A percentile compares a stretch with the other conserved stretches of the same genome.
These are phyloP conservation scores for Vitis labrusca DNA, from an alignment of 164 flowering plant species.

Conservation along the genomic window DNA sequence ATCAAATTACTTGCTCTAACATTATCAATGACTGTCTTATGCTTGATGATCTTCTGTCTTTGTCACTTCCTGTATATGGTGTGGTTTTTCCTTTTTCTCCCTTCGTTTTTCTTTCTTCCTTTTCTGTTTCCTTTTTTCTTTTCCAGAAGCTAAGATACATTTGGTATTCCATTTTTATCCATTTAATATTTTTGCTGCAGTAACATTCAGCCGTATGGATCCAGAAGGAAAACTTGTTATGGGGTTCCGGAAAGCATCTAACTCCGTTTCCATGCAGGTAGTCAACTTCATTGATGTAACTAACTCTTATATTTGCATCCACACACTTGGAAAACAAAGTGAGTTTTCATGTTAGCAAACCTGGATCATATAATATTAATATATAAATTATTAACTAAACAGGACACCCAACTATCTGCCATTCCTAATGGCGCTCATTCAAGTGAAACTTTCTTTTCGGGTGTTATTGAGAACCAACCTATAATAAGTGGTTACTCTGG, in stretches of 20 bases:
- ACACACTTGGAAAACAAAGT: background rate
- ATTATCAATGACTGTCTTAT: too few species aligned
- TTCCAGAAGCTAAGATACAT: too few species aligned
- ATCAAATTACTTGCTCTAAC: too few species aligned
- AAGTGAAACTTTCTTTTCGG: slow-evolving; percentile 52
- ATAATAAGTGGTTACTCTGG: slow-evolving; percentile 57
- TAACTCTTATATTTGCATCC: too few species aligned
- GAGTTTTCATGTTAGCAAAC: slow-evolving; percentile 14
- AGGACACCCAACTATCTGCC: slow-evolving; percentile 56
- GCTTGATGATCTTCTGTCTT: too few species aligned
- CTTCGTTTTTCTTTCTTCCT: too few species aligned
- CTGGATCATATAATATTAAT: slow-evolving; percentile 14
- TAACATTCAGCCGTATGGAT: slow-evolving; percentile 79
- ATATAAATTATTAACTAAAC: slow-evolving; percentile 28
- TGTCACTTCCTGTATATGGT: too few species aligned
- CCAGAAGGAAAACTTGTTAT: slow-evolving; percentile 88
- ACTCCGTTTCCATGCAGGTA: slow-evolving; percentile 50
- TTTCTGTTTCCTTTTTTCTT: too few species aligned
- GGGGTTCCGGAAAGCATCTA: slow-evolving; percentile 78
- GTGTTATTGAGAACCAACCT: slow-evolving; percentile 64
- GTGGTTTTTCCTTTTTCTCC: too few species aligned
- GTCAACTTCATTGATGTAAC: background rate
- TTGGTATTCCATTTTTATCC: background rate
- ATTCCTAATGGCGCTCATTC: slow-evolving; percentile 47
- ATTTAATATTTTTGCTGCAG: slow-evolving; percentile 32